Evolutionary conservation across 371 early-diverging fungal species (phyloP).

Genomic region (Actinomucor elegans): DNA sequence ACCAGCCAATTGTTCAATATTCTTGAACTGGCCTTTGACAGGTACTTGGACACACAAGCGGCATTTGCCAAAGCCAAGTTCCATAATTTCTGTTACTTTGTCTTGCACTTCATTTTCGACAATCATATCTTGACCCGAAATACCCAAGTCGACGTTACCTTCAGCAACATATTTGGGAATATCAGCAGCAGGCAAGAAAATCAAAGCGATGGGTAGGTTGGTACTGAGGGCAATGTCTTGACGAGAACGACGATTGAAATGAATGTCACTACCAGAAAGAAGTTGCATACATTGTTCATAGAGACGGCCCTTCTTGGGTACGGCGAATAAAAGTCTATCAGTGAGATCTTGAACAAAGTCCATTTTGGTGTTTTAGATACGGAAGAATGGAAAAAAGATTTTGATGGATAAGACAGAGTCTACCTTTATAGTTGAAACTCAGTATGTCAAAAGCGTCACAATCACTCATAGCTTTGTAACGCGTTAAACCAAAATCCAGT

Average conservation of each 20-base stretch:
- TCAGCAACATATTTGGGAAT: constrained; percentile 95
- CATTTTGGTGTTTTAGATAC: constrained; percentile 31
- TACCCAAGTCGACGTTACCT: constrained; percentile 94
- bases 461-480: too few relatives aligned
- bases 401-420: not conserved
- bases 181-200: constrained; percentile 95
- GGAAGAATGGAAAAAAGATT: not conserved
- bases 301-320: constrained; percentile 98
- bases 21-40: constrained; percentile 43
- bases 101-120: constrained; percentile 76
- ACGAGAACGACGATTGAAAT: constrained; percentile 91
- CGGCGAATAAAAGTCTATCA: constrained; percentile 87
- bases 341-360: constrained; percentile 68
- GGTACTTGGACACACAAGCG: constrained; percentile 87
- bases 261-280: constrained; percentile 89
- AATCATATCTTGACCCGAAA: constrained; percentile 94
- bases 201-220: constrained; percentile 90
- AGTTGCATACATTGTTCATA: constrained; percentile 87
- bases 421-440: too few relatives aligned
- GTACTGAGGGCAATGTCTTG: constrained; percentile 94
- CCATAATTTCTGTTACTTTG: constrained; percentile 72
- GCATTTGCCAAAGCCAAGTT: constrained; percentile 93
- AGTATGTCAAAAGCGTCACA: too few relatives aligned
- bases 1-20: constrained; percentile 78
- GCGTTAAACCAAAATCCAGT: too few relatives aligned